These are phyloP conservation scores for Pseudonectria buxi DNA, from an alignment of 2,329 filamentous ascomycete genomes.

Conservation along the genomic window DNA sequence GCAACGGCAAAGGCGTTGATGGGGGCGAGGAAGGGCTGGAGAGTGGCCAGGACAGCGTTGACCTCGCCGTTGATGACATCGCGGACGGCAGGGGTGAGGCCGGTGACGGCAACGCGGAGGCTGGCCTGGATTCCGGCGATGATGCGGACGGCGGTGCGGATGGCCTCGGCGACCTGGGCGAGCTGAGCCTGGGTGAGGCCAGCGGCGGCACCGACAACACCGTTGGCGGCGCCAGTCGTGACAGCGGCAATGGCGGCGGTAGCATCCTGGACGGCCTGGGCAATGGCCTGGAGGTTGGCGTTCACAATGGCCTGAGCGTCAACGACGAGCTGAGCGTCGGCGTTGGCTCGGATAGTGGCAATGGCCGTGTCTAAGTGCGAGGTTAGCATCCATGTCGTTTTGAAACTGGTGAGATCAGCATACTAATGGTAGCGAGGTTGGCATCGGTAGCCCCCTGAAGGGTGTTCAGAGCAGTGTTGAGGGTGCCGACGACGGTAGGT, in stretches of 20 bases:
- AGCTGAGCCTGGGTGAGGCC: slow-evolving; percentile 2
- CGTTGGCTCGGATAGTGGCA: neutral
- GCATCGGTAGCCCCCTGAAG: neutral
- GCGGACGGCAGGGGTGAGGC: neutral
- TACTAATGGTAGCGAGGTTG: slow-evolving; percentile 5
- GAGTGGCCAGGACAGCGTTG: neutral
- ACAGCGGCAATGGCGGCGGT: slow-evolving; percentile 1
- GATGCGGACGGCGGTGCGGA: neutral
- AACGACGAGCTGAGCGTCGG: neutral
- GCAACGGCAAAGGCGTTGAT: neutral
- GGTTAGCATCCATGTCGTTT: neutral
- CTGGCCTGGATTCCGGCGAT: neutral
- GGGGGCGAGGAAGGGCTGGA: slow-evolving; percentile 1
- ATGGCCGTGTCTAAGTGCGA: neutral
- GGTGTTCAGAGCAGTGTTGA: slow-evolving; percentile 1
- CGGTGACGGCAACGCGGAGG: neutral
- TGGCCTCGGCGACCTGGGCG: slow-evolving; percentile 1
- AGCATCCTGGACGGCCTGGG: neutral
- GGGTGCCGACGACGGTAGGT: slow-evolving; percentile 1
- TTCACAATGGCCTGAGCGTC: neutral
- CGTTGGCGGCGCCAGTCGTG: slow-evolving; percentile 2
- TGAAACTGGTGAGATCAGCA: neutral
- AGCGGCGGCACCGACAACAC: neutral
- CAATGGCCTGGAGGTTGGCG: slow-evolving; percentile 1
- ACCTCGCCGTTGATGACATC: neutral